These are phyloP conservation scores for Glaciozyma antarctica DNA, from an alignment of 768 basidiomycete species.

Conservation along the genomic window DNA sequence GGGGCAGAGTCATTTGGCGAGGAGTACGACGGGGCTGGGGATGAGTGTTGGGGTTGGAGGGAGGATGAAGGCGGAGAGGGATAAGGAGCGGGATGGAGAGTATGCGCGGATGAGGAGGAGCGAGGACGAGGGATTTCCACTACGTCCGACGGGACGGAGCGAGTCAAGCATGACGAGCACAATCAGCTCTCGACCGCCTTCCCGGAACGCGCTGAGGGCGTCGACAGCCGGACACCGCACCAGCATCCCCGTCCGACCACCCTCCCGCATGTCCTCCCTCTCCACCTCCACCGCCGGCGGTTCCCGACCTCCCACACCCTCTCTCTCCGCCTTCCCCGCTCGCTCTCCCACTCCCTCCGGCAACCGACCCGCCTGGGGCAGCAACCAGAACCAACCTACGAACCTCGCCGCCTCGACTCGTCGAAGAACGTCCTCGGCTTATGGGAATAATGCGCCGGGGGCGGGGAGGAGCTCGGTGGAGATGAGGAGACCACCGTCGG, in stretches of 20 bases:
- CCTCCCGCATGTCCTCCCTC: background rate
- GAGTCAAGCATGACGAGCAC: background rate
- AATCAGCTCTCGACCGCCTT: conserved; percentile 11
- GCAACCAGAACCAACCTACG: too few species aligned
- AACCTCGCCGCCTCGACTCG: conserved; percentile 1
- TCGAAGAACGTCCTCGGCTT: background rate
- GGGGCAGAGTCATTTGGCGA: too few species aligned
- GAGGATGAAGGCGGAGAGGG: too few species aligned
- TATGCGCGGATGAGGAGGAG: background rate
- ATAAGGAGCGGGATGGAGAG: too few species aligned
- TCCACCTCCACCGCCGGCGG: background rate
- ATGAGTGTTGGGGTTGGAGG: too few species aligned
- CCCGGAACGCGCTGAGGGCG: conserved; percentile 6
- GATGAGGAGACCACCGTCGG: background rate
- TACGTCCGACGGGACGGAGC: background rate
- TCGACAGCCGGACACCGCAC: conserved; percentile 1
- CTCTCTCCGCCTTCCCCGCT: background rate
- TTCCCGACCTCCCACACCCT: background rate
- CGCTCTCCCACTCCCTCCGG: background rate
- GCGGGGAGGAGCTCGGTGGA: background rate
- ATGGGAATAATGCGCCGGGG: background rate
- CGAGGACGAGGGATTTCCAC: background rate
- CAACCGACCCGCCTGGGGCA: background rate
- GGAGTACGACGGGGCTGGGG: too few species aligned
- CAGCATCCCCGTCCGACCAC: background rate